Conservation (phyloP, 441 rosid species). For the Raphanus hybrid region DNA sequence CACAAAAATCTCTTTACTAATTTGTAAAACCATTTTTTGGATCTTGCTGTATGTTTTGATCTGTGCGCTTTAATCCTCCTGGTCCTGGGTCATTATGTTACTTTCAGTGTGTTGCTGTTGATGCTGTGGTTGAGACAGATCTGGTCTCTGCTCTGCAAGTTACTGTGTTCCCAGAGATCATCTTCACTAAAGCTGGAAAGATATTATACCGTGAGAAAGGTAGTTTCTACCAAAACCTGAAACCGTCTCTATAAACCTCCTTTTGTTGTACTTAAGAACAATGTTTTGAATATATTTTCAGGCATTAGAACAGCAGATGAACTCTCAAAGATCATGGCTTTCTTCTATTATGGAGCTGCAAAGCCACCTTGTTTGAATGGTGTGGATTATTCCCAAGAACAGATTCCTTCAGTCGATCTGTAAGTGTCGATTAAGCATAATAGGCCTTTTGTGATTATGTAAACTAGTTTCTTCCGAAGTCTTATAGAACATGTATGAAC, state of each 20-base stretch:
- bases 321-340: slow-evolving; percentile 89
- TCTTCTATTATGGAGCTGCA: slow-evolving; percentile 89
- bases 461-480: slow-evolving; percentile 14
- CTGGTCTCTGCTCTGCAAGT: slow-evolving; percentile 80
- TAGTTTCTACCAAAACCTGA: slow-evolving; percentile 30
- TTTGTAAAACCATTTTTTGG: background rate
- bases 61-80: slow-evolving; percentile 27
- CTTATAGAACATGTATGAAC: slow-evolving; percentile 24
- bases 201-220: slow-evolving; percentile 89
- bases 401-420: slow-evolving; percentile 52
- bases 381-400: slow-evolving; percentile 51
- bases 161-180: slow-evolving; percentile 74
- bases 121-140: slow-evolving; percentile 75
- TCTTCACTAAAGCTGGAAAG: slow-evolving; percentile 90
- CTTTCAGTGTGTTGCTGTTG: slow-evolving; percentile 86
- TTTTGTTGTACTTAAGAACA: background rate
- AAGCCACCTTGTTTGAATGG: slow-evolving; percentile 68
- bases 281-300: slow-evolving; percentile 39
- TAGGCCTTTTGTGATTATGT: slow-evolving; percentile 11
- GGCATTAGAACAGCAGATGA: slow-evolving; percentile 76
- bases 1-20: background rate
- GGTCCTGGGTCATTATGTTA: background rate
- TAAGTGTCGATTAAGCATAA: slow-evolving; percentile 26
- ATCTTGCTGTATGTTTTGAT: background rate
- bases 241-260: slow-evolving; percentile 11